Base-by-base conservation (phyloP, 768 basidiomycete genomes). In the Postia placenta region DNA sequence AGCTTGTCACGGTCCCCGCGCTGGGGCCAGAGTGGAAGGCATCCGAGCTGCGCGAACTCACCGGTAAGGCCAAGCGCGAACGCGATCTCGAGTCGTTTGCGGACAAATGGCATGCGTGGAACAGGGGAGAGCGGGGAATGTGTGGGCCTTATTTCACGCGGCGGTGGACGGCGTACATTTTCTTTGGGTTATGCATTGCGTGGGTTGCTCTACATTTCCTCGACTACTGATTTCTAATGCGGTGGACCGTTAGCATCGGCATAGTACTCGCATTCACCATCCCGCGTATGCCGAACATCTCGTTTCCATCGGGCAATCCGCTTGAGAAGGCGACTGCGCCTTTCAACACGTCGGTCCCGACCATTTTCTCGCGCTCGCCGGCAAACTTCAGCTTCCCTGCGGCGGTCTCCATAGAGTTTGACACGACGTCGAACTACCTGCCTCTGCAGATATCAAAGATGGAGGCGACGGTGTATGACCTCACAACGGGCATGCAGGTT, bases 381-480 rank as follows among this genome's bases (percentile, higher is more conserved):
- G 83, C 93, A 47, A 95, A 95, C 67, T 97, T 95, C 67, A 80
- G 85, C 28, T 97, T 97, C 74, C 79, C 87, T 2, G 89, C 83
- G 0, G 72, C 74, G 38, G 80, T 91, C 15, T 74, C 83, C 19
- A 70, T 97, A 11, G 77, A 90, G 67, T 74, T 89, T 42, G 80
- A 95, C 67, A 92, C 90, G 7, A 70, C 67, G 12, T 67, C 69
- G 57, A 93, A 87, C 59, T 87, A 80, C 61, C 71, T 95, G 11
- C 92, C 93, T 3, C 63, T 93, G 41, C 81, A 76, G 30, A 83
- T 94, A 69, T 79, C 71, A 30, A 69, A 74, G 54, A 70, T 96
- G 42, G 69, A 72, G 43, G 92, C 87, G 0, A 62, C 74, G 24
- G 70, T 95, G 2, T 90, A 71, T 58, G 90, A 93, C 59, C 71